Conservation (phyloP, 108 stramenopile genomes). For the Cyclotella distinguenda region DNA sequence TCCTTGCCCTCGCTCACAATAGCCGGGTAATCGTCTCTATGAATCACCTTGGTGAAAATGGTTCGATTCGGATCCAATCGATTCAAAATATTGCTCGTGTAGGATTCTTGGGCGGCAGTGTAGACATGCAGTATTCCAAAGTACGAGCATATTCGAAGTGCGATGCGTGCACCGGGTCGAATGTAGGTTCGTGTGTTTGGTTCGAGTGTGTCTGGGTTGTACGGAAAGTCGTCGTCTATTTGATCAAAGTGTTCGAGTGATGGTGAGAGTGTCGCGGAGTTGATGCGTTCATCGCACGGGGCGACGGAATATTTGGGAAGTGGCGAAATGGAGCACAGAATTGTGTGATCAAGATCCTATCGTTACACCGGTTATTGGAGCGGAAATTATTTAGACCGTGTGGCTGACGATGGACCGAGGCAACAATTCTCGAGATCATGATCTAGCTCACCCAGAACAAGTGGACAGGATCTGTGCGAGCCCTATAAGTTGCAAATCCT, state of each 20-base stretch:
- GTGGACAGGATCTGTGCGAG: conserved; percentile 37
- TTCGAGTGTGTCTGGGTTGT: conserved; percentile 11
- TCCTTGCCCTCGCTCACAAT: conserved; percentile 44
- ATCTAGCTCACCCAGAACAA: conserved; percentile 29
- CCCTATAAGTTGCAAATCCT: conserved; percentile 26
- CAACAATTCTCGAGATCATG: neutral
- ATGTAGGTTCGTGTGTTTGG: conserved; percentile 51
- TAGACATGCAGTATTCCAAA: conserved; percentile 37
- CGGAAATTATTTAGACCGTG: neutral
- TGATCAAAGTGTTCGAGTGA: conserved; percentile 33
- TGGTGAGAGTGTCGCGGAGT: neutral
- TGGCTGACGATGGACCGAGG: neutral
- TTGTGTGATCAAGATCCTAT: conserved; percentile 47
- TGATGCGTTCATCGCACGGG: neutral
- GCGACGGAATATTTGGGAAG: conserved; percentile 4
- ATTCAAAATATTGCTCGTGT: conserved; percentile 38
- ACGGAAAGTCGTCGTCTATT: conserved; percentile 54
- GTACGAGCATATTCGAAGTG: conserved; percentile 17
- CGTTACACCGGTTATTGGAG: neutral
- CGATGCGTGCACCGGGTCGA: conserved; percentile 38
- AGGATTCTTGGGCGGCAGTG: conserved; percentile 42
- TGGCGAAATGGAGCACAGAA: conserved; percentile 45
- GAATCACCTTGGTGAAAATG: conserved; percentile 30
- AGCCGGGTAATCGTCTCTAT: conserved; percentile 33
- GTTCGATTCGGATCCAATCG: conserved; percentile 27